These are phyloP conservation scores for Malus hybrid DNA, from an alignment of 331 rosid species.

Conservation along the genomic window DNA sequence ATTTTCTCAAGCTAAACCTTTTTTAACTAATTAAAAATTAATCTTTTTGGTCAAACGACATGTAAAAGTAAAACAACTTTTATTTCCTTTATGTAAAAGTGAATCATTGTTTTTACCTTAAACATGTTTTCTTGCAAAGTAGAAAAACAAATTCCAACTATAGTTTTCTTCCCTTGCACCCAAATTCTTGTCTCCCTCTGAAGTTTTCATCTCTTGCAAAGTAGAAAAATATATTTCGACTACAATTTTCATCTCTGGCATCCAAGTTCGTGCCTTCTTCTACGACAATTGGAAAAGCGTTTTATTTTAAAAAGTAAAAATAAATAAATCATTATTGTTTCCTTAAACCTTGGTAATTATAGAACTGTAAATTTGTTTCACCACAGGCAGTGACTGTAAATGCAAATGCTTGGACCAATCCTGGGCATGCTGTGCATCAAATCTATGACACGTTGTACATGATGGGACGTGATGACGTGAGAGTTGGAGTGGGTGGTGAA, in stretches of 20 bases:
- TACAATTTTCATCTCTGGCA: no score
- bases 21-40: background rate
- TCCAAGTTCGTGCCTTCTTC: no score
- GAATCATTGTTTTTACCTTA: background rate
- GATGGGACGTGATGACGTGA: slow-evolving; percentile 52
- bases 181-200: no score
- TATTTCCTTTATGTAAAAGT: background rate
- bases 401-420: slow-evolving; percentile 44
- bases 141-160: no score
- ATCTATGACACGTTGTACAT: slow-evolving; percentile 45
- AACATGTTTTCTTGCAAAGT: no score
- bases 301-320: no score
- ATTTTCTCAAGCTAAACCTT: background rate
- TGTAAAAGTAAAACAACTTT: background rate
- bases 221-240: no score
- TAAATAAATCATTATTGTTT: no score
- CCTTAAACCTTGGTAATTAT: background rate
- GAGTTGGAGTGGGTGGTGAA: slow-evolving; percentile 51
- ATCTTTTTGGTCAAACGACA: slow-evolving; percentile 1
- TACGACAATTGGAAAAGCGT: no score
- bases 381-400: slow-evolving; percentile 43
- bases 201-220: no score
- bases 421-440: slow-evolving; percentile 55
- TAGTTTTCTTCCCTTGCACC: no score
- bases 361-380: background rate